A percentile compares a stretch with the other conserved stretches of the same genome.
phyloP scores from a whole-genome alignment of 1,139 yeast species.

The Ogataea hybrid region DNA sequence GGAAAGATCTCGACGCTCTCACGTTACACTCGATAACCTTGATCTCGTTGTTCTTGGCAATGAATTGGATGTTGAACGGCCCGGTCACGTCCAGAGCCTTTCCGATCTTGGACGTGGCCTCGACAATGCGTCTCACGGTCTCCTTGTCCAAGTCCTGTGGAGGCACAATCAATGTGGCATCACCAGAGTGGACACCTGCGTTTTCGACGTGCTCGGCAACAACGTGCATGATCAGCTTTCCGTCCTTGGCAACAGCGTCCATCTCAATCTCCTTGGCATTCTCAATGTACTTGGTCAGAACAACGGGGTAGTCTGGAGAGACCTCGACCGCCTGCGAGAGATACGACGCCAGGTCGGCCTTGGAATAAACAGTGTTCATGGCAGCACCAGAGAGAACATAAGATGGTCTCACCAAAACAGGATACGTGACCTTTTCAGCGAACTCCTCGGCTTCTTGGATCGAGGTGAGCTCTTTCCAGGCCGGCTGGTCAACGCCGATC shows the following conservation, averaged over 20 bases:
- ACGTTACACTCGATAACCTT: conserved; percentile 99
- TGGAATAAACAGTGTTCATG: conserved; percentile 93
- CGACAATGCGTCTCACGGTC: conserved; percentile 87
- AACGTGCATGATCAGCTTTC: conserved; percentile 94
- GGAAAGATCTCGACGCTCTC: conserved; percentile 98
- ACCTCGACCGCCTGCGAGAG: conserved; percentile 95
- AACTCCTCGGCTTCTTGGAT: conserved; percentile 90
- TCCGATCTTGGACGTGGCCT: conserved; percentile 95
- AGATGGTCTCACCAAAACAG: conserved; percentile 96
- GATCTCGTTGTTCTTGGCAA: conserved; percentile 61
- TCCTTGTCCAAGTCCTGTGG: conserved; percentile 95
- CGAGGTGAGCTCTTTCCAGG: conserved; percentile 97
- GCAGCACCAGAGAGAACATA: conserved; percentile 99
- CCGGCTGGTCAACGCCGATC: conserved; percentile 98
- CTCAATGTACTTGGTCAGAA: conserved; percentile 94
- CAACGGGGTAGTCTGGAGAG: conserved; percentile 97
- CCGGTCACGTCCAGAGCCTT: conserved; percentile 96
- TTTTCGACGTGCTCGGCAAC: conserved; percentile 98
- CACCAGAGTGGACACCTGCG: conserved; percentile 99
- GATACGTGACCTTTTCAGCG: conserved; percentile 89
- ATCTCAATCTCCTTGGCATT: conserved; percentile 98
- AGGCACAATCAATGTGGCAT: conserved; percentile 95
- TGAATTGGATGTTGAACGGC: conserved; percentile 96
- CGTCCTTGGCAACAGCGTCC: conserved; percentile 98
- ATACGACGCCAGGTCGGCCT: conserved; percentile 84